A percentile compares a stretch with the other conserved stretches of the same genome.
phyloP scores from a whole-genome alignment of 2,329 filamentous ascomycete species.

The Tricladium varicosporioides region DNA sequence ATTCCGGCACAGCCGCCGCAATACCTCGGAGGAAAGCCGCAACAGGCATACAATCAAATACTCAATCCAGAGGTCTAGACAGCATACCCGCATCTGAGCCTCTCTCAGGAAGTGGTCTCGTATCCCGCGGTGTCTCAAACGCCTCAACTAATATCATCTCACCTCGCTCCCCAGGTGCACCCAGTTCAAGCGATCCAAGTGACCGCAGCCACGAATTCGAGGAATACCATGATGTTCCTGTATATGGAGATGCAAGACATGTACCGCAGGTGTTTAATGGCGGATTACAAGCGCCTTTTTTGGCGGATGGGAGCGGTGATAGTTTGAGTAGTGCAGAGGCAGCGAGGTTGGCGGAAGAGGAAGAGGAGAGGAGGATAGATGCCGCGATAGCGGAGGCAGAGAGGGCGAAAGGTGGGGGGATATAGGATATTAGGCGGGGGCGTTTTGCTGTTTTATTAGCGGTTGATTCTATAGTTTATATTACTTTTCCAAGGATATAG shows the following conservation, averaged over 20 bases:
- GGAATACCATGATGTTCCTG: constrained; percentile 23
- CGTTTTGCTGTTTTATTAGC: background rate
- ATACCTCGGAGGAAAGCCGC: constrained; percentile 17
- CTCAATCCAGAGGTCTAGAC: background rate
- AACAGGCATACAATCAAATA: background rate
- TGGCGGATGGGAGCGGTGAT: constrained; percentile 13
- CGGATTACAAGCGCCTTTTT: background rate
- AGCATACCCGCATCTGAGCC: too few relatives aligned
- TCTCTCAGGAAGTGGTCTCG: background rate
- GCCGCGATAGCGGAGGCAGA: constrained; percentile 31
- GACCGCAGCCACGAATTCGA: constrained; percentile 9
- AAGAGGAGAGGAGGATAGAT: constrained; percentile 33
- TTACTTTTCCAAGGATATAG: too few relatives aligned
- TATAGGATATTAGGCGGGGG: background rate
- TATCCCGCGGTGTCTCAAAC: constrained; percentile 17
- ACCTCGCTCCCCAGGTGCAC: background rate
- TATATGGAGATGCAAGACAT: constrained; percentile 19
- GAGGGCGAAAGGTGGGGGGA: background rate
- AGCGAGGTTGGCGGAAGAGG: constrained; percentile 24
- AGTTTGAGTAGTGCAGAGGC: constrained; percentile 29
- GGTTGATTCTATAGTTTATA: background rate
- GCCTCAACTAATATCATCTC: constrained; percentile 6
- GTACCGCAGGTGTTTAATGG: constrained; percentile 17
- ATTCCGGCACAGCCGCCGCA: constrained; percentile 14
- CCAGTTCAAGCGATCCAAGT: background rate